Base-by-base conservation (phyloP, 352 stramenopile genomes). In the Globisporangium cylindrosporum region DNA sequence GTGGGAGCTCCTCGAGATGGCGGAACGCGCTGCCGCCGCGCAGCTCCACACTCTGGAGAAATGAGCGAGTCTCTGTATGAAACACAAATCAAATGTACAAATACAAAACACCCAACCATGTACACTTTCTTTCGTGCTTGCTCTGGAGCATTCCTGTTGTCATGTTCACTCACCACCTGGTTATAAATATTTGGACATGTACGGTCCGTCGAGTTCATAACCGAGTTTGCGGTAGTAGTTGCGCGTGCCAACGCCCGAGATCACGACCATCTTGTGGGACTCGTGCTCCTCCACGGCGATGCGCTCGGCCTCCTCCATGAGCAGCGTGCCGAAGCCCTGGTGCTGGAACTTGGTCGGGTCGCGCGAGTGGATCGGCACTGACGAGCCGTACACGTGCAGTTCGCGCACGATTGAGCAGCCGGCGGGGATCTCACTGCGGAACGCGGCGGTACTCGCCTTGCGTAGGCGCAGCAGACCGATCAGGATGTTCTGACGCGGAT, bases 201-300 rank as follows among this genome's bases (percentile, higher is more conserved):
- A 99, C 9, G 94, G 92, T 53, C 97, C 97, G 76, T 99, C 95
- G 59, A 99, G 82, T 61, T 97, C 82, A 79, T 99, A 99, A 36
- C 96, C 97, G 65, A 99, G 84, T 80, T 98, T 98, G 57, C 96
- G 84, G 78, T 99, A 99, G 80, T 99, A 99, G 73, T 98, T 86
- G 27, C 97, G 82, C 56, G 96, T 99, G 22, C 97, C 96, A 38
- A 99, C 97, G 32, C 97, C 84, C 29, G 95, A 93, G 74, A 99
- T 99, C 7, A 99, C 96, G 24, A 98, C 85, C n/a, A 99, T 84
- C 66, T 98, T 98, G 68, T 92, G 72, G 18, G 92, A 98, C n/a
- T 85, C 84, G 71, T 99, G 97, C 75, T 99, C 96, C 67, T 98
- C 92, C 38, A 86, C 74, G 2, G 95, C 95, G 75, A 99, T 98